phyloP scores from a whole-genome alignment of 1,139 yeast genomes.

The Scheffersomyces illinoinensis region DNA sequence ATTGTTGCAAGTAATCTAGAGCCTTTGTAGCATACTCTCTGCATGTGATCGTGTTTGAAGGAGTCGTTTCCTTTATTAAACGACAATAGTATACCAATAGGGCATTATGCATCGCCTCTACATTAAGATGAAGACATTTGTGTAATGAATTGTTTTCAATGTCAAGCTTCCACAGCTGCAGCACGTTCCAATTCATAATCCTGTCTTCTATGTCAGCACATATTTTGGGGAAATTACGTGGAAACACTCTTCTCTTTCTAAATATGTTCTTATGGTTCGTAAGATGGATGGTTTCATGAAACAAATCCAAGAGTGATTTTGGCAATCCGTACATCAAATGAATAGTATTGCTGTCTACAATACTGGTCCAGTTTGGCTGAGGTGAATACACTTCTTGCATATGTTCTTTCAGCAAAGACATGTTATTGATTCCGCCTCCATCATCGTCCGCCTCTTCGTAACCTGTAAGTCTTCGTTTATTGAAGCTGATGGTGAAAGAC shows the following conservation, averaged over 20 bases:
- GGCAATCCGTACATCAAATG: conserved; percentile 54
- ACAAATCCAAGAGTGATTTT: conserved; percentile 40
- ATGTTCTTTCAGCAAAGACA: background rate
- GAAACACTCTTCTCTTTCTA: conserved; percentile 42
- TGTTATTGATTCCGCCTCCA: background rate
- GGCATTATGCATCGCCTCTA: conserved; percentile 43
- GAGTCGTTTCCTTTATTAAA: conserved; percentile 42
- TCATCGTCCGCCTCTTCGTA: conserved; percentile 6
- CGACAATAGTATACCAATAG: conserved; percentile 46
- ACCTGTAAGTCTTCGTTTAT: conserved; percentile 13
- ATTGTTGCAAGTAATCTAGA: conserved; percentile 30
- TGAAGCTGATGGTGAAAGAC: conserved; percentile 27
- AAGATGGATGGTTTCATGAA: conserved; percentile 45
- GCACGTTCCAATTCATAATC: conserved; percentile 45
- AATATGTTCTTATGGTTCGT: conserved; percentile 57
- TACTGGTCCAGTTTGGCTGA: conserved; percentile 3
- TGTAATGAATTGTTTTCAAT: conserved; percentile 29
- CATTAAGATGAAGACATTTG: conserved; percentile 37
- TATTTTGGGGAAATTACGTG: conserved; percentile 55
- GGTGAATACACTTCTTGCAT: background rate
- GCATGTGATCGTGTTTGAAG: conserved; percentile 25
- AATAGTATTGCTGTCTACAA: conserved; percentile 18
- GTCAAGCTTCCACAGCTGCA: conserved; percentile 40
- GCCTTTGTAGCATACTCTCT: conserved; percentile 25
- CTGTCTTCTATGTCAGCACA: conserved; percentile 57